Evolutionary conservation across 495 filamentous ascomycete genomes (phyloP).

Genomic region (Massariosphaeria phaeospora): DNA sequence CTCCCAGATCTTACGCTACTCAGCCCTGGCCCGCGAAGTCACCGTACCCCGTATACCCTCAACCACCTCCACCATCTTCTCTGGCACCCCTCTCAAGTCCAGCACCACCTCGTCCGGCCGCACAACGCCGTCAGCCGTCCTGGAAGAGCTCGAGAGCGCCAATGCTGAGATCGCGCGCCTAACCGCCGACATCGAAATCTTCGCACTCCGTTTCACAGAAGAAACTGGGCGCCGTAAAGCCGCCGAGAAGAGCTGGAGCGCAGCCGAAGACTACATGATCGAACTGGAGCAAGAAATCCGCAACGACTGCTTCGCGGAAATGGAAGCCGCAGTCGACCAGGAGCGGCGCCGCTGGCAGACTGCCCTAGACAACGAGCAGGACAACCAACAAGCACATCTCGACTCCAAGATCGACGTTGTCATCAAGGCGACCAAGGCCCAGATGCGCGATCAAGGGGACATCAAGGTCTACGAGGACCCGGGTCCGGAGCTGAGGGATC

Average conservation of each 20-base stretch:
- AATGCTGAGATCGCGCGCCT: constrained; percentile 69
- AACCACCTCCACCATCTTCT: constrained; percentile 58
- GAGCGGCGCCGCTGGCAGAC: constrained; percentile 74
- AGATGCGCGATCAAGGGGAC: constrained; percentile 18
- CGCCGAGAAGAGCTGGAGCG: constrained; percentile 36
- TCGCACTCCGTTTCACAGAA: constrained; percentile 55
- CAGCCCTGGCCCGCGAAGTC: constrained; percentile 86
- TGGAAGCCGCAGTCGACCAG: constrained; percentile 68
- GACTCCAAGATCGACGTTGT: constrained; percentile 88
- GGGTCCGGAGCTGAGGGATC: constrained; percentile 21
- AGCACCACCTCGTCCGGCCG: constrained; percentile 42
- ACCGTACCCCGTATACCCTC: constrained; percentile 86
- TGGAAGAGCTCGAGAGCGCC: constrained; percentile 70
- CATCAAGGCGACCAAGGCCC: constrained; percentile 45
- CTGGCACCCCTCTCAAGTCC: constrained; percentile 39
- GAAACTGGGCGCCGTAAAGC: constrained; percentile 55
- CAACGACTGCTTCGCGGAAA: constrained; percentile 84
- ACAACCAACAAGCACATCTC: constrained; percentile 69
- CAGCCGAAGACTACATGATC: constrained; percentile 60
- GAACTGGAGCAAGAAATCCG: constrained; percentile 79
- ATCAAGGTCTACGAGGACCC: constrained; percentile 33
- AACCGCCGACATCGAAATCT: constrained; percentile 63
- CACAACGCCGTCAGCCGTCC: constrained; percentile 44
- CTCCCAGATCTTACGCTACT: constrained; percentile 92
- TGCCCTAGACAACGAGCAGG: constrained; percentile 63